A percentile compares a stretch with the other conserved stretches of the same genome.
Evolutionary conservation across 345 rosid genomes (phyloP).

Genomic region (Lepidium africanum): DNA sequence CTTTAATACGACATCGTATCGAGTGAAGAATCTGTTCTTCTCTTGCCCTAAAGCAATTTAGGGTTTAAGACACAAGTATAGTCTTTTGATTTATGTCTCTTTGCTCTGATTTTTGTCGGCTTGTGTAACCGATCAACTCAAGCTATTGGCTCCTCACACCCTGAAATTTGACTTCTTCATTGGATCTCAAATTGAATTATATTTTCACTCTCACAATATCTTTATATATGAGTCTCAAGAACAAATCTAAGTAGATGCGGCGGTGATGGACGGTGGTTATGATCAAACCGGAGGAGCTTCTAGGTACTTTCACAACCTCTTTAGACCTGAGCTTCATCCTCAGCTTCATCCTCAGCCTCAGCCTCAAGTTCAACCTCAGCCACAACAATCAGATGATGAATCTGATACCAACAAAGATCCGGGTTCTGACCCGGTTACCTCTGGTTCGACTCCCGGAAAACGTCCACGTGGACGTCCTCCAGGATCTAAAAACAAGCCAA

Average conservation of each 20-base stretch:
- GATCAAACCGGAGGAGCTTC: constrained; percentile 24
- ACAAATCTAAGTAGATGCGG: constrained; percentile 11
- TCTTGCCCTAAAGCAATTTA: constrained; percentile 28
- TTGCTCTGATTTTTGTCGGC: constrained; percentile 27
- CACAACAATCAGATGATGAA: constrained; percentile 29
- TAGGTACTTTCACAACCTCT: constrained; percentile 39
- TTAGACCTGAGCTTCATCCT: constrained; percentile 36
- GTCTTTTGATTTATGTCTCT: constrained; percentile 19
- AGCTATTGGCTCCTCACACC: constrained; percentile 26
- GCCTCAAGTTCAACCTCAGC: constrained; percentile 5
- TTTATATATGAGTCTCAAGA: constrained; percentile 12
- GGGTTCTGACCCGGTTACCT: constrained; percentile 24
- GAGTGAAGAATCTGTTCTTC: constrained; percentile 13
- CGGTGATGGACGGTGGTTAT: constrained; percentile 32
- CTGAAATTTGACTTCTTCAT: constrained; percentile 23
- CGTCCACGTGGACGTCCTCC: constrained; percentile 81
- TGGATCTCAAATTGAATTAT: constrained; percentile 13
- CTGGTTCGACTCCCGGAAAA: constrained; percentile 27
- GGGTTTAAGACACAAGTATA: constrained; percentile 26
- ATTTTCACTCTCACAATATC: constrained; percentile 7
- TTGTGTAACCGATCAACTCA: constrained; percentile 33
- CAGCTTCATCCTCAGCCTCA: constrained; percentile 23
- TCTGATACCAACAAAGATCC: constrained; percentile 27
- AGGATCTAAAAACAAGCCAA: constrained; percentile 72
- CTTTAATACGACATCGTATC: constrained; percentile 16